Evolutionary conservation across 2,329 filamentous ascomycete species (phyloP), one percentile per base, ranked within the genome.

Genomic region (Rhynchosporium agropyri): DNA sequence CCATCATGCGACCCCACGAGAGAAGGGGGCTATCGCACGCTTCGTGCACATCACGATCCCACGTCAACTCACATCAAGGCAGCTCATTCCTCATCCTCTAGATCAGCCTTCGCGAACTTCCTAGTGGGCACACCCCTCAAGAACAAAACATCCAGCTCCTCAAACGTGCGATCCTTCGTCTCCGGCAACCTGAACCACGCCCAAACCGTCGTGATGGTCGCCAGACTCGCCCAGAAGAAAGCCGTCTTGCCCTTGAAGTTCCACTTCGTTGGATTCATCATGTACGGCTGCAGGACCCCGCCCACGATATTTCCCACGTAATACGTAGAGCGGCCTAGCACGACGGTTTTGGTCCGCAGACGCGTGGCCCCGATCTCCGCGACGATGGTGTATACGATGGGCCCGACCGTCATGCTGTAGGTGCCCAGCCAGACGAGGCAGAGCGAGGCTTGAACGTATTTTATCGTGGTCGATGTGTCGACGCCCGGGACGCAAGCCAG

Each of bases 141-240:
- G 48, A 70, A 70, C 55, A 70, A 40, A 36, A 67, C 51, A 66
- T 70, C 68, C 48, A 70, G 40, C 48, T 70, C 68, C 49, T 66
- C 64, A 43, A 63, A 70, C 6, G 67, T 68, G 45, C 77, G 73
- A 3, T 75, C 77, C 13, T 75, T 76, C 0, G 79, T 77, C 69
- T 81, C 79, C 49, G 77, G 77, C 4, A 84, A 75, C 20, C 79
- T 80, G 69, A 81, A 82, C 63, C 76, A 82, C 0, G 81, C 80
- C 78, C 84, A 86, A 0, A 77, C 13, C 74, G 67, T 62, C 67
- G 77, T 65, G 1, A 75, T 29, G 13, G 77, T 68, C 64, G 77
- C 76, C 45, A 77, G 68, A 1, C 69, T 74, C 8, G 73, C 76
- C 72, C 74, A 80, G 53, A 80, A 74, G 58, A 79, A 79, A 1